phyloP scores from a whole-genome alignment of 2,329 filamentous ascomycete genomes.

The Penicillium corylophilum region DNA sequence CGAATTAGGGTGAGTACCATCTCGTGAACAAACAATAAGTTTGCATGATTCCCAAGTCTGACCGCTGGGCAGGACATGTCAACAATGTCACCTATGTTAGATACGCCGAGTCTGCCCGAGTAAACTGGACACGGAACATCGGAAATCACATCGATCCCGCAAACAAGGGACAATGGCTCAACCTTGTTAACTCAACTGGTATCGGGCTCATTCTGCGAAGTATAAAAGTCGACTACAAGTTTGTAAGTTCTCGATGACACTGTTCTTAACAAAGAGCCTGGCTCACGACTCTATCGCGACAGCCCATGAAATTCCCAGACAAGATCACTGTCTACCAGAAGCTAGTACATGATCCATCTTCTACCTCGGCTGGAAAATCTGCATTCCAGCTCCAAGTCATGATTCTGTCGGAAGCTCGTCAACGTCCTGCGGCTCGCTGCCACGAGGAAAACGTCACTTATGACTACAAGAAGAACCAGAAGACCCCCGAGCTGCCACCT shows the following conservation, averaged over 20 bases:
- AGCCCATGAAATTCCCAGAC: constrained; percentile 85
- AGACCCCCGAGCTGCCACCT: constrained; percentile 53
- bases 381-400: constrained; percentile 54
- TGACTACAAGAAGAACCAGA: constrained; percentile 63
- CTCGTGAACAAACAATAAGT: neutral
- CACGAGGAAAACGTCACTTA: constrained; percentile 78
- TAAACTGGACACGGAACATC: constrained; percentile 75
- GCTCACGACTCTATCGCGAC: constrained; percentile 1
- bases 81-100: constrained; percentile 84
- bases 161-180: constrained; percentile 64
- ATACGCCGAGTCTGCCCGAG: constrained; percentile 77
- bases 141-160: constrained; percentile 61
- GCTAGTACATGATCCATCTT: constrained; percentile 56
- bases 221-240: constrained; percentile 83
- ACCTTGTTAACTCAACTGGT: constrained; percentile 64
- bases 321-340: constrained; percentile 81
- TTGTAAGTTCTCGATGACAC: constrained; percentile 56
- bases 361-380: constrained; percentile 29
- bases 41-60: neutral
- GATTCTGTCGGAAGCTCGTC: constrained; percentile 73
- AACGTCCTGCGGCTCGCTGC: constrained; percentile 70
- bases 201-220: constrained; percentile 75
- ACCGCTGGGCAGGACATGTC: constrained; percentile 63
- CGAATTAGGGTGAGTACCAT: constrained; percentile 26
- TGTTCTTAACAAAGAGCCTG: neutral